Percentiles rank a stretch among this genome's conserved stretches.
Conservation (phyloP, 257 asterid genomes). For the Solanum etuberosum region DNA sequence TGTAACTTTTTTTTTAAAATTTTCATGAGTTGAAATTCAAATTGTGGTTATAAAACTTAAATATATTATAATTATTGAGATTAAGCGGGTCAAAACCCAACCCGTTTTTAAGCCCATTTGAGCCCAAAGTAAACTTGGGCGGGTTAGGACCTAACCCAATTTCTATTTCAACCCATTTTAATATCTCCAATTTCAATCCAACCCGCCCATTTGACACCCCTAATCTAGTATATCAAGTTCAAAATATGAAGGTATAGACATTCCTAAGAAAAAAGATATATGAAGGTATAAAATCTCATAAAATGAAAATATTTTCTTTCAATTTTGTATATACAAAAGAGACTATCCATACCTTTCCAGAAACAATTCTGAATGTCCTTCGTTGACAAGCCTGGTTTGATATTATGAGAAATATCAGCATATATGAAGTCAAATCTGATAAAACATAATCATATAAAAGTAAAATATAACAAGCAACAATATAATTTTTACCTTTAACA, state of each 20-base stretch:
- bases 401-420: not conserved
- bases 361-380: constrained; percentile 6
- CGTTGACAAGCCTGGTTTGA: constrained; percentile 18
- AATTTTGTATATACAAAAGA: not conserved
- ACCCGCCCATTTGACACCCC: not conserved
- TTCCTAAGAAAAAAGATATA: not conserved
- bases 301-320: not conserved
- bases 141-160: not conserved
- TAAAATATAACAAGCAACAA: not conserved
- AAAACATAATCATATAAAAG: not conserved
- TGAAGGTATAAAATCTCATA: not conserved
- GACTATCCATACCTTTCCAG: constrained; percentile 9
- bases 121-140: not conserved
- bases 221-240: not conserved
- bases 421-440: not conserved
- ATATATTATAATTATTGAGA: not conserved
- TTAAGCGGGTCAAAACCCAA: not conserved
- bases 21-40: not conserved
- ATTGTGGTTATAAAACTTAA: not conserved
- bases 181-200: too few species aligned
- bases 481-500: constrained; percentile 28
- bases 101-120: not conserved
- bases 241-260: not conserved
- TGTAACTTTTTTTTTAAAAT: not conserved
- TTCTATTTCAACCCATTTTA: too few species aligned